Evolutionary conservation across 2,329 filamentous ascomycete species (phyloP), one percentile per base, ranked within the genome.

Genomic region (Ploettnerulaceae sp.): DNA sequence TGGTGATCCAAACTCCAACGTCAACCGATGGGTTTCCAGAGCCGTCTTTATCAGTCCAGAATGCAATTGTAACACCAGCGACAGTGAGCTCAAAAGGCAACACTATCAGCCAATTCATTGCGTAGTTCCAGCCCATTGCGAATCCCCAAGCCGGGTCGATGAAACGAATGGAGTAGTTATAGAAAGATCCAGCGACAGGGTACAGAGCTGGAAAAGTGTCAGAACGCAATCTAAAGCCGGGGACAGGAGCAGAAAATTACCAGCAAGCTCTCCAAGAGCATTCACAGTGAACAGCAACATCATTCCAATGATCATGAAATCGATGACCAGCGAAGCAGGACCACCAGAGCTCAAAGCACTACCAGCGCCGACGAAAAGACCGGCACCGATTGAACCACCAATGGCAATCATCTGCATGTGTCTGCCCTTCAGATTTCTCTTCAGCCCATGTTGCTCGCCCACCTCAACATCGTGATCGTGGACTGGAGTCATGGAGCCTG

Each of bases 101-200:
- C 0, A 90, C 81, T 33, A 89, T 76, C 3, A 94, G 74, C 90
- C 90, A 95, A 67, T 94, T 86, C 55, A 95, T 66, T 3, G 86
- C 87, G 64, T 95, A 94, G 60, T 83, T 95, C 89, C 89, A 95
- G 15, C 89, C 89, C 86, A 95, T 93, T 34, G 89, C 87, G 60
- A 95, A 95, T 0, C 89, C 89, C 89, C 88, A 95, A 0, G 89
- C 89, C 1, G 90, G 90, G 61, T 96, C 89, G n/a, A 97, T 70
- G 61, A 97, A 96, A 7, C 91, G 81, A 20, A 89, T 95, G 9
- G 89, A 93, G 70, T 91, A 96, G 14, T 88, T 84, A 2, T 89
- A 88, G 64, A 96, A 96, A 8, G 89, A 93, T 47, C 91, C 91
- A 24, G 90, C 86, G 24, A 96, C 85, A 7, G 91, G 91, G 60